Percentiles rank a stretch among this genome's conserved stretches.
phyloP scores from a whole-genome alignment of 129 eudicot species.

The Mikania micrantha region DNA sequence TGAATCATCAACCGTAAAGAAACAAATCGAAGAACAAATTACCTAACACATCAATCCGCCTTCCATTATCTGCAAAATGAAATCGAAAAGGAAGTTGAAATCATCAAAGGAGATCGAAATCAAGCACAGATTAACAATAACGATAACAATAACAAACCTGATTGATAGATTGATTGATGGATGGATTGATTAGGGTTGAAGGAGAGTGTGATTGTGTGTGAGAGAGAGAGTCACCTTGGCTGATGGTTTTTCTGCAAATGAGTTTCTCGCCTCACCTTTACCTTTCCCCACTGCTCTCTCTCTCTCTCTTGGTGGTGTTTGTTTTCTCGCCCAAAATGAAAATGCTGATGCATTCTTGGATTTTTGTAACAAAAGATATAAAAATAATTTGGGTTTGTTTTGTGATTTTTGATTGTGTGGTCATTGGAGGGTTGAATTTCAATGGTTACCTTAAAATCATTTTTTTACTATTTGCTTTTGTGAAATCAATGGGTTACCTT shows the following conservation, averaged over 20 bases:
- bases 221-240: constrained; percentile 29
- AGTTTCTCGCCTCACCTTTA: constrained; percentile 28
- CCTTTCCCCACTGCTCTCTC: constrained; percentile 31
- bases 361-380: not conserved
- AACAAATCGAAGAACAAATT: not conserved
- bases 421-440: not conserved
- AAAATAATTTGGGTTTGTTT: not conserved
- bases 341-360: not conserved
- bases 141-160: constrained; percentile 8
- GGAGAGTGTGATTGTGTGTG: constrained; percentile 34
- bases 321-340: constrained; percentile 23
- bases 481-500: not conserved
- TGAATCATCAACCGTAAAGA: constrained; percentile 2
- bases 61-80: constrained; percentile 20
- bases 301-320: constrained; percentile 5
- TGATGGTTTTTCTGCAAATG: constrained; percentile 28
- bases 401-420: not conserved
- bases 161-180: constrained; percentile 13
- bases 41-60: constrained; percentile 21
- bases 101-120: too few species aligned
- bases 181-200: constrained; percentile 25
- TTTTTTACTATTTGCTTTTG: not conserved
- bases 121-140: not conserved
- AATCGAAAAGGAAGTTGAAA: not conserved
- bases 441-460: not conserved